Evolutionary conservation across 176 grass and related monocot genomes (phyloP).

Genomic region (Dendrocalamus sinicus): DNA sequence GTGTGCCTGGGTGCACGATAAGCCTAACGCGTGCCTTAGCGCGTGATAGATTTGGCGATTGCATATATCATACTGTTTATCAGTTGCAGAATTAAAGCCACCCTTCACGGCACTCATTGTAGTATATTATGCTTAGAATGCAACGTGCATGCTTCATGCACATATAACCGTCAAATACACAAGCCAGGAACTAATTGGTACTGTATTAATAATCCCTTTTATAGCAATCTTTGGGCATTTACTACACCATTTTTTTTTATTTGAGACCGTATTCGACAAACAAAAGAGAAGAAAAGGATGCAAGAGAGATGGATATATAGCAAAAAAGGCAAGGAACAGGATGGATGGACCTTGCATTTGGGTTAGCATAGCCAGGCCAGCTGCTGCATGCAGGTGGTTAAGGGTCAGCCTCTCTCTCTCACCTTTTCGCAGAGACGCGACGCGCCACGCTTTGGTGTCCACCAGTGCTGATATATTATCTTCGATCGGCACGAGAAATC

Average conservation of each 20-base stretch:
- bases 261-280: neutral
- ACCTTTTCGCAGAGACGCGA: constrained; percentile 2
- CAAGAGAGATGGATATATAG: constrained; percentile 29
- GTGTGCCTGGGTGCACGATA: no score
- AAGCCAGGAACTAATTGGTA: no score
- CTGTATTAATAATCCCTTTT: no score
- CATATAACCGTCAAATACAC: no score
- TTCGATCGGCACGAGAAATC: constrained; percentile 42
- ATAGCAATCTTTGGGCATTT: neutral
- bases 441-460: neutral
- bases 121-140: no score
- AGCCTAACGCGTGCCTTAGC: no score
- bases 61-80: neutral
- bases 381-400: no score
- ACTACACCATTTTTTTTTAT: neutral
- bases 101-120: neutral
- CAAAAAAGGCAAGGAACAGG: neutral
- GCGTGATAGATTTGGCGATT: no score
- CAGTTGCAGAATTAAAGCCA: neutral
- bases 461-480: constrained; percentile 2
- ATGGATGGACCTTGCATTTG: constrained; percentile 3
- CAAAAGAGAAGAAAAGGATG: neutral
- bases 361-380: neutral
- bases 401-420: constrained; percentile 31
- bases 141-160: no score